Base-by-base conservation (phyloP, 148 eudicot genomes). In the Vaccinium macrocarpon region DNA sequence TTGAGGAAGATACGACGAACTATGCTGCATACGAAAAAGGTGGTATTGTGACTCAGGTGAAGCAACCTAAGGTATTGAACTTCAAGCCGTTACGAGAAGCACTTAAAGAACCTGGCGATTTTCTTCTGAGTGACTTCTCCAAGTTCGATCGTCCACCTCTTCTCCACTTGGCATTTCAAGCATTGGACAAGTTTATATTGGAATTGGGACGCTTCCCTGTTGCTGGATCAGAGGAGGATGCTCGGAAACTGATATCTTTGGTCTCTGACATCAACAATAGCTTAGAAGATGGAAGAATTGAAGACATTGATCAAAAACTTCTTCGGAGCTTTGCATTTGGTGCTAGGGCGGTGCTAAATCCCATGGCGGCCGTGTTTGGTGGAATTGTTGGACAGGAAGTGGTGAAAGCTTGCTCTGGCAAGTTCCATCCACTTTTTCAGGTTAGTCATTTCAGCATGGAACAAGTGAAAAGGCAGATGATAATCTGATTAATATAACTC, bases 341-440 rank as follows among this genome's bases (percentile, higher is more conserved):
- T 84, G 93, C 98, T 52, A 90, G 93, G 75, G 98, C 98, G 14
- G 94, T 94, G 11, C 89, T 95, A 84, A 95, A 92, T 88, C 98
- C 98, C 78, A 92, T 95, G 96, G 98, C 96, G 85, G 98, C 98
- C 84, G 93, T 95, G 98, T 95, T 95, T 87, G 98, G 98, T 81
- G 98, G 98, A 55, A 89, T 95, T 86, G 95, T 93, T 38, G 98
- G 98, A 51, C 98, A 94, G 86, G 98, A 95, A 89, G 95, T 94
- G 85, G 77, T 95, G 84, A 95, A 95, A 90, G 98, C 98, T 38
- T 95, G 98, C 93, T 93, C 98, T 85, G 98, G 98, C 83, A 95
- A 95, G 92, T 95, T 95, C 52, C 96, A 94, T 89, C 98, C 98
- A 76, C 93, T 95, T 75, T 90, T 91, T 85, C 98, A 95, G 98